Evolutionary conservation across 2,329 filamentous ascomycete species (phyloP), one percentile per base, ranked within the genome.

Genomic region (Sphaerulina vaccinii): DNA sequence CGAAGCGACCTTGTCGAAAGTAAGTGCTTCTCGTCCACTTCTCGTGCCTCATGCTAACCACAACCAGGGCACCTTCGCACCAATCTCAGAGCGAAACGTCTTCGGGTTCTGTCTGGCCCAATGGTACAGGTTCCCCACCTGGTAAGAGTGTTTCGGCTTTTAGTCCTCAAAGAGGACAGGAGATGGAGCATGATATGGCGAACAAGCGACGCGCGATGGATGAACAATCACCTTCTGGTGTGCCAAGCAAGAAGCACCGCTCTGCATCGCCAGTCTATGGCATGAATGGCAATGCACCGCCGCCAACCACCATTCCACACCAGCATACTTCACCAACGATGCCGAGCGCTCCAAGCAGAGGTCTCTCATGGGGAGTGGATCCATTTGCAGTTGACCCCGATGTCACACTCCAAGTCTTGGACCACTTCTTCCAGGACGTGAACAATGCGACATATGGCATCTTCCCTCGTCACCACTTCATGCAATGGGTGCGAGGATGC

Each of bases 1-100:
- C 92, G 66, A 89, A 90, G 50, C 81, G 89, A 41, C 78, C 86
- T 15, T 96, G 91, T 80, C 86, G 86, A 71, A 88, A 88, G 87
- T 92, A 75, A 44, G 66, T 58, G 8, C 23, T 23, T 24, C n/a
- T 22, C 3, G 11, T 18, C 16, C 7, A 24, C 8, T 37, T 11
- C 15, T n/a, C n/a, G 18, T 22, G 32, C 19, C 46, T 47, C 10
- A 27, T 19, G 41, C 62, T 67, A 47, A 67, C 54, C 18, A 38
- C 36, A 8, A 33, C 16, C 44, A 67, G 65, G 47, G 61, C 64
- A 16, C 56, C 62, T 10, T 55, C 52, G 10, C 62, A 67, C 23
- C 57, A 59, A 35, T 50, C 59, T 22, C 62, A 63, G 41, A 50
- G 51, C 24, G 64, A 68, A 22, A 39, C 49, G 24, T 55, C 50